phyloP scores from a whole-genome alignment of 495 filamentous ascomycete species.

The Letharia columbiana region DNA sequence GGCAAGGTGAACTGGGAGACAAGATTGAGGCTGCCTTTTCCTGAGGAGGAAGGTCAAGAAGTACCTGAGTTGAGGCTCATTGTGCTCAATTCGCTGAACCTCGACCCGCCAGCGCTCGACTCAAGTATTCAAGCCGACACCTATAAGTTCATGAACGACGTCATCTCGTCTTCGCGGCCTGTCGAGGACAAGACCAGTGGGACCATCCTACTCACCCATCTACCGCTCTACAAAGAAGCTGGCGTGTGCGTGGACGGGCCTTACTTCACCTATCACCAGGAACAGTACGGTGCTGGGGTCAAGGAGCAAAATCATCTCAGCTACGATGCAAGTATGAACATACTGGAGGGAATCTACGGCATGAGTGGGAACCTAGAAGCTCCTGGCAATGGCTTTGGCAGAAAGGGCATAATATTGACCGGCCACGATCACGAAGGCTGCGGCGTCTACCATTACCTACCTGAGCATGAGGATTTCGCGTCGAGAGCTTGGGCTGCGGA shows the following conservation, averaged over 20 bases:
- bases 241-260: slow-evolving; percentile 82
- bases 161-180: slow-evolving; percentile 57
- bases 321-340: slow-evolving; percentile 50
- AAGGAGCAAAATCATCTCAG: slow-evolving; percentile 89
- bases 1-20: slow-evolving; percentile 84
- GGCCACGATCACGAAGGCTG: slow-evolving; percentile 95
- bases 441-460: slow-evolving; percentile 71
- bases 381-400: slow-evolving; percentile 46
- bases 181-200: slow-evolving; percentile 59
- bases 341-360: slow-evolving; percentile 74
- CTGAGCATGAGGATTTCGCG: slow-evolving; percentile 16
- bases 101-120: slow-evolving; percentile 71
- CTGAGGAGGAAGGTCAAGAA: slow-evolving; percentile 21
- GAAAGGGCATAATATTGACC: slow-evolving; percentile 70
- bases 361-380: slow-evolving; percentile 52
- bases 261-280: slow-evolving; percentile 60
- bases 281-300: slow-evolving; percentile 55
- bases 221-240: slow-evolving; percentile 75
- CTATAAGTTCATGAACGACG: slow-evolving; percentile 66
- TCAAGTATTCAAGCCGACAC: slow-evolving; percentile 56
- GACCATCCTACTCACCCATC: slow-evolving; percentile 82
- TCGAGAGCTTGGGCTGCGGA: slow-evolving; percentile 20
- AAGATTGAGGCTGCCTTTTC: slow-evolving; percentile 52
- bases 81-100: slow-evolving; percentile 82
- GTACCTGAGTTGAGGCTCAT: slow-evolving; percentile 65